Base-by-base conservation (phyloP, 345 rosid genomes). In the Salix koriyanagi region DNA sequence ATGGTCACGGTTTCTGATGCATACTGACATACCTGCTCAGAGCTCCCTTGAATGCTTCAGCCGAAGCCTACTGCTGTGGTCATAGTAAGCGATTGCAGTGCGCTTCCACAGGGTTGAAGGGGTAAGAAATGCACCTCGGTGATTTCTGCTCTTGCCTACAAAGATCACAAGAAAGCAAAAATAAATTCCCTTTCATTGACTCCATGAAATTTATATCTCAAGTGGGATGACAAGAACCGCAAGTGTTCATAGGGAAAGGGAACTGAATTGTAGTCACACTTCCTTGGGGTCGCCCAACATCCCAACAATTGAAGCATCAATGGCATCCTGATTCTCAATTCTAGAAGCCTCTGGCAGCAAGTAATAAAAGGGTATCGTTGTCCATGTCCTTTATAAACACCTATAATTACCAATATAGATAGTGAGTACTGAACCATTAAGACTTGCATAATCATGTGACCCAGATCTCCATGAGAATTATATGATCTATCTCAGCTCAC, bases 301-400 rank as follows among this genome's bases (percentile, higher is more conserved):
- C 54, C 87, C 90, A 65, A 93, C 97, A 75, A 96, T 96, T 50
- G 90, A 93, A 84, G 96, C 92, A 78, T 96, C 99, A 66, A 96
- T 96, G 26, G 99, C 98, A 79, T 96, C 99, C 77, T 96, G 98
- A 79, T 96, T 96, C 83, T 96, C 99, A 70, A 77, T 75, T 84
- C 98, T 88, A 19, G 99, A 91, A 77, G 98, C 99, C 82, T n/a
- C 96, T 89, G 13, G 98, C 98, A 67, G 98, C 94, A 68, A 82
- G 79, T 62, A 91, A 75, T 26, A 93, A 7, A 67, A 96, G 86
- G 34, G 79, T 69, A 65, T 91, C 96, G 50, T 65, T 86, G 80
- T 93, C 93, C 25, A 70, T 32, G 70, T 70, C 83, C 7, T 76
- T 82, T 4, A 72, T 26, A 65, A 93, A 95, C 48, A 92, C 97